These are phyloP conservation scores for Rachicladosporium sp. DNA, from an alignment of 2,329 filamentous ascomycete genomes.

Conservation along the genomic window DNA sequence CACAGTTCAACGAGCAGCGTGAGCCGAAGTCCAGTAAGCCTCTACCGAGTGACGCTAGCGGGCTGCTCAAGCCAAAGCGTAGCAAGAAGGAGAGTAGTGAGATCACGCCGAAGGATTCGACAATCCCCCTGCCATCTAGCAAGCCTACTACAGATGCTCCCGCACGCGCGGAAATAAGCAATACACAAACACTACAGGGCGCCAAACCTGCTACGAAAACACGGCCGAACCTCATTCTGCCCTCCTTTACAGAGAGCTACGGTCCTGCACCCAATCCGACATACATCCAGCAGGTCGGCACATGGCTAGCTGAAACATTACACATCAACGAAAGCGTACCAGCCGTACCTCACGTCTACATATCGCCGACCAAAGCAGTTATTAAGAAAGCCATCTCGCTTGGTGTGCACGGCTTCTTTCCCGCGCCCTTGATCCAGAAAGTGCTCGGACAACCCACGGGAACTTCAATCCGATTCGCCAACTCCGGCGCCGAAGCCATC, in stretches of 20 bases:
- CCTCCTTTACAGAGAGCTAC: slow-evolving; percentile 59
- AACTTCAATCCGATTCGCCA: slow-evolving; percentile 86
- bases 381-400: slow-evolving; percentile 84
- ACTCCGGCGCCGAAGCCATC: slow-evolving; percentile 72
- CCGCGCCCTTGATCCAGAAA: slow-evolving; percentile 71
- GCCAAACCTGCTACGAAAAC: slow-evolving; percentile 19
- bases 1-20: slow-evolving; percentile 36
- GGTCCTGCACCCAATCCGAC: slow-evolving; percentile 32
- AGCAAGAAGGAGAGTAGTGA: no score
- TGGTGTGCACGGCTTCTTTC: slow-evolving; percentile 88
- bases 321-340: slow-evolving; percentile 21
- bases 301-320: slow-evolving; percentile 25
- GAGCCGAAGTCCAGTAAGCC: slow-evolving; percentile 3
- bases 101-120: no score
- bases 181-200: slow-evolving; percentile 11
- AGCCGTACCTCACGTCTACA: slow-evolving; percentile 56
- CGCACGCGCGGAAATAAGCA: not conserved
- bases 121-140: no score
- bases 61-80: no score
- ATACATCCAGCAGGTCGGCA: slow-evolving; percentile 29
- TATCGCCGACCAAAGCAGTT: slow-evolving; percentile 51
- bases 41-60: no score
- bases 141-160: not conserved
- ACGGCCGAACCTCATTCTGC: slow-evolving; percentile 52
- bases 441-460: slow-evolving; percentile 92